These are phyloP conservation scores for Melampsora abietis-canadensis DNA, from an alignment of 1,284 basidiomycete species.

Conservation along the genomic window DNA sequence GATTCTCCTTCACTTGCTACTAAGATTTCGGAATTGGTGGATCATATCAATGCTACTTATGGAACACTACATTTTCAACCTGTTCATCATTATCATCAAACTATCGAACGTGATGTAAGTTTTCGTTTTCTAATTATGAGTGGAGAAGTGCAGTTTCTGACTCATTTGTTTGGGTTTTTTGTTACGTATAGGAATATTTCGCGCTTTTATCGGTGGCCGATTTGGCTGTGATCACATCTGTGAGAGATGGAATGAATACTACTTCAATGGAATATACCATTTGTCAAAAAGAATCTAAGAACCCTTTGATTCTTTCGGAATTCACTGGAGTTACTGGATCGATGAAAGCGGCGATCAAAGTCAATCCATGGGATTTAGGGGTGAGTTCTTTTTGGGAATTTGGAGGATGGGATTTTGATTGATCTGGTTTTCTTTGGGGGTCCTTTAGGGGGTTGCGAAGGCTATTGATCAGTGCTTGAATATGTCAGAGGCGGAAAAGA, in stretches of 20 bases:
- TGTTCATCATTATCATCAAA: conserved; percentile 99
- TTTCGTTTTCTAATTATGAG: neutral
- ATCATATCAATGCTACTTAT: conserved; percentile 94
- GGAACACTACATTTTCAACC: conserved; percentile 94
- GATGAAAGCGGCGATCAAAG: conserved; percentile 73
- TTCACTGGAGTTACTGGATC: conserved; percentile 94
- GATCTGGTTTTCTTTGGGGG: conserved; percentile 4
- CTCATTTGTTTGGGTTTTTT: too few species aligned
- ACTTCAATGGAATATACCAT: conserved; percentile 96
- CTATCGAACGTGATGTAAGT: conserved; percentile 64
- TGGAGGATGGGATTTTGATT: neutral
- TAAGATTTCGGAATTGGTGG: conserved; percentile 88
- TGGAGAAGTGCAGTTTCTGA: too few species aligned
- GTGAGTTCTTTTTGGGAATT: conserved; percentile 56
- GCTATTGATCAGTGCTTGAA: conserved; percentile 84
- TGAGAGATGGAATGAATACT: conserved; percentile 98
- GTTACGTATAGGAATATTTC: conserved; percentile 86
- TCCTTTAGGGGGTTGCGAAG: conserved; percentile 74
- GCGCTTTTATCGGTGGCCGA: conserved; percentile 92
- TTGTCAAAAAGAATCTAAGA: conserved; percentile 77
- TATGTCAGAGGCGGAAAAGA: conserved; percentile 77
- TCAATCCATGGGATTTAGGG: conserved; percentile 75
- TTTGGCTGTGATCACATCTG: conserved; percentile 88
- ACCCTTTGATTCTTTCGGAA: conserved; percentile 85
- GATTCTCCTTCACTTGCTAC: conserved; percentile 92